Conservation (phyloP, 805 yeast genomes). For the Myxozyma neglecta region DNA sequence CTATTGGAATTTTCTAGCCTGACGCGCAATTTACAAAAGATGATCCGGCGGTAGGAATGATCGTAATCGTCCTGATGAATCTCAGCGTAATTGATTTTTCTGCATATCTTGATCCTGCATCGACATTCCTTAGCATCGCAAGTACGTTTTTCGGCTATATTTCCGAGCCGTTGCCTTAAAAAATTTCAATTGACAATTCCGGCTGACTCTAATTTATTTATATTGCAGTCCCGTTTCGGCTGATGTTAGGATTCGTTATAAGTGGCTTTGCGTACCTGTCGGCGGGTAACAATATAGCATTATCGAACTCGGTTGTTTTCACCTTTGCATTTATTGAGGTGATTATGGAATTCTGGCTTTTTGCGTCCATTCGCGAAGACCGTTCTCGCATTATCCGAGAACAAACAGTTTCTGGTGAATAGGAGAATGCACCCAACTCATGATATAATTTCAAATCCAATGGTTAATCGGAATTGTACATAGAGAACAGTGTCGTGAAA, state of each 20-base stretch:
- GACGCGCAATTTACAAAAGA: conserved; percentile 24
- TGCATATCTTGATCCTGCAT: conserved; percentile 7
- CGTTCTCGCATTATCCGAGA: conserved; percentile 3
- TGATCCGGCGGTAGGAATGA: conserved; percentile 29
- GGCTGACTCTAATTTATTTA: not conserved
- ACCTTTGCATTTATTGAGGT: conserved; percentile 29
- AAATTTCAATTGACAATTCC: not conserved
- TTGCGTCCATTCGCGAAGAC: conserved; percentile 29
- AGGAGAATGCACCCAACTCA: not conserved
- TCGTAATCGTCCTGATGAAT: conserved; percentile 18
- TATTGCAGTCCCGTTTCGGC: conserved; percentile 27
- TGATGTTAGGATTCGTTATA: conserved; percentile 29
- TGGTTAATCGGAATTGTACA: no score
- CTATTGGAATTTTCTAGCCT: conserved; percentile 7
- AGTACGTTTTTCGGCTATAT: conserved; percentile 6
- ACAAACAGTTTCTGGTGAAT: not conserved
- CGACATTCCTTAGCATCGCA: conserved; percentile 21
- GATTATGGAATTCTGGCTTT: conserved; percentile 32
- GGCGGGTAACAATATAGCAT: conserved; percentile 15
- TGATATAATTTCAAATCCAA: no score
- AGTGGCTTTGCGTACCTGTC: conserved; percentile 25
- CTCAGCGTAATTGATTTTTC: conserved; percentile 26
- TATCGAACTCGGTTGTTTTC: conserved; percentile 29
- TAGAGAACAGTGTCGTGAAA: no score
- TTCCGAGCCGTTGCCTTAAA: not conserved